A percentile compares a stretch with the other conserved stretches of the same genome.
Evolutionary conservation across 2,329 filamentous ascomycete genomes (phyloP).

Genomic region (Calonectria leucothoes): DNA sequence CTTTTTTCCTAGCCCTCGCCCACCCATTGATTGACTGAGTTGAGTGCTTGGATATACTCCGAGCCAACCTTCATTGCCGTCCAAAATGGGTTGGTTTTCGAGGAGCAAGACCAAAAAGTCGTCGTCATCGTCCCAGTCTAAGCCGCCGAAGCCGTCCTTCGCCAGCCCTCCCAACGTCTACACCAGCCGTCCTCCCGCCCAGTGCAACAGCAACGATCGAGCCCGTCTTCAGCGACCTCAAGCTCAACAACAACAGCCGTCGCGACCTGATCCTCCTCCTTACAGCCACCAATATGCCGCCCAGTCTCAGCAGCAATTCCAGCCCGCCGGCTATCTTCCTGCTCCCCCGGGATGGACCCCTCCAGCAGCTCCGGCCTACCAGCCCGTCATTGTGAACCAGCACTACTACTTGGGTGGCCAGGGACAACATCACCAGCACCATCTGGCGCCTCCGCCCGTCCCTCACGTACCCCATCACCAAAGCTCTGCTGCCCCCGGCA

Average conservation of each 20-base stretch:
- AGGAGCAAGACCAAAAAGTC: conserved; percentile 13
- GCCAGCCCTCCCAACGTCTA: conserved; percentile 36
- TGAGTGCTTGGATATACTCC: neutral
- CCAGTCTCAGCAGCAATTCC: conserved; percentile 38
- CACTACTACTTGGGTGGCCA: conserved; percentile 57
- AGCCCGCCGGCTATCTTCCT: conserved; percentile 37
- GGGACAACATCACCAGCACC: neutral
- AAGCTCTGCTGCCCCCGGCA: neutral
- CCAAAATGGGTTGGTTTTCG: conserved; percentile 16
- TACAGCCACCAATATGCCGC: conserved; percentile 36
- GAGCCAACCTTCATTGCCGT: neutral
- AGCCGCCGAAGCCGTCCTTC: conserved; percentile 20
- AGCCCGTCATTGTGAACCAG: conserved; percentile 62
- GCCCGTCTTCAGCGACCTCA: neutral
- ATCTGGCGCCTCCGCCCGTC: neutral
- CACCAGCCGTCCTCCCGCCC: conserved; percentile 16
- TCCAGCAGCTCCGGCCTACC: conserved; percentile 33
- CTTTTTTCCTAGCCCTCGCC: neutral
- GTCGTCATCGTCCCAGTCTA: neutral
- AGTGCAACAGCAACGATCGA: neutral
- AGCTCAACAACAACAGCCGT: neutral
- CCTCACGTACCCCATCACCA: conserved; percentile 7
- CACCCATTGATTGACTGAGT: no score
- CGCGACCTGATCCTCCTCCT: conserved; percentile 8
- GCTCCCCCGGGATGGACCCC: conserved; percentile 37